Base-by-base conservation (phyloP, 306 rosid species). In the Vigna nakashimae region DNA sequence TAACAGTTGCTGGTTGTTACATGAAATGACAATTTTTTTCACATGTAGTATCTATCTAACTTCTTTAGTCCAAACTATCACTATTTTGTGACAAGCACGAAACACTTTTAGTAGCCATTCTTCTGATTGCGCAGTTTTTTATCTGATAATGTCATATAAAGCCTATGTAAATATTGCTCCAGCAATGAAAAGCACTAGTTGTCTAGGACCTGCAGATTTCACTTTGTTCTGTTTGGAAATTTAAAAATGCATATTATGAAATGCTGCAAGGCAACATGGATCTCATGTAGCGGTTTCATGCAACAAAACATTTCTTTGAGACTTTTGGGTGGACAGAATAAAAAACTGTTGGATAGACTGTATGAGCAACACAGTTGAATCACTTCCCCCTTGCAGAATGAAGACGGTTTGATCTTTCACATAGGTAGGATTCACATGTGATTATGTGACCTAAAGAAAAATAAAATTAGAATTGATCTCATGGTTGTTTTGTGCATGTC, bases 1-100 rank as follows among this genome's bases (percentile, higher is more conserved):
- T 36, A 63, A 22, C 73, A 64, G 30, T 51, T 34, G 43, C 50
- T 53, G 32, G 43, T 43, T 80, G 40, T 79, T 79, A 59, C 72
- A 53, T 73, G 79, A 64, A 60, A 60, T 60, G 7, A 8, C 46
- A 62, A 3, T 32, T 26, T 26, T 26, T 26, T 26, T 26, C 28
- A 26, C 28, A 26, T 26, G 13, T 8, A 43, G 7, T 63, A 63
- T 34, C 13, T 36, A 30, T 73, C 40, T 67, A 40, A 30, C 34
- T 78, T 45, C 30, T n/a, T 48, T 30, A 38, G 30, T 63, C 3
- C 26, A 34, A 14, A 7, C 12, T 16, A 7, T 14, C 20, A n/a
- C 3, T 51, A 28, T 65, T 65, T 26, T 76, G 18, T 63, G 50
- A 57, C 40, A 60, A 30, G 40, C 18, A 62, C 16, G 43, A 45